Conservation (phyloP, 495 filamentous ascomycete genomes). For the Podospora tetraspora region DNA sequence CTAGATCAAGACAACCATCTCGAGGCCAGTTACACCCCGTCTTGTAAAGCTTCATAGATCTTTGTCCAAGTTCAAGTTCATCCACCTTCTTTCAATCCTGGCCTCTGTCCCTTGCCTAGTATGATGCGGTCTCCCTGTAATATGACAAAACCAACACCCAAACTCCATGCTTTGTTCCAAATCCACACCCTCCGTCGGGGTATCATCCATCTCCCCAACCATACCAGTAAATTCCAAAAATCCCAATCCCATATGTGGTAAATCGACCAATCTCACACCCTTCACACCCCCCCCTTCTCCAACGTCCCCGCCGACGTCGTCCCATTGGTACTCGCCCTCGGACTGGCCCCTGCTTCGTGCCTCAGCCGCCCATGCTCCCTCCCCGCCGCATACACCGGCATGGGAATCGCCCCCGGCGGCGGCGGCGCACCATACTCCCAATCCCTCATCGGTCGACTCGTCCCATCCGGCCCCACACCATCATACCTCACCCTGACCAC, state of each 20-base stretch:
- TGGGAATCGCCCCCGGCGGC: conserved; percentile 6
- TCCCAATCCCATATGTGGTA: background rate
- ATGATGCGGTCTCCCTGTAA: background rate
- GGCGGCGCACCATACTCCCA: conserved; percentile 3
- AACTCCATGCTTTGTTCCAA: background rate
- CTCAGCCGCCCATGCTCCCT: background rate
- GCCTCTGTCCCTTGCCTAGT: background rate
- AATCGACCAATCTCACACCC: background rate
- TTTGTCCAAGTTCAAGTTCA: background rate
- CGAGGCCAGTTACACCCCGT: background rate
- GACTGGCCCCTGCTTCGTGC: background rate
- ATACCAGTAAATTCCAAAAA: background rate
- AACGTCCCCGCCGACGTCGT: conserved; percentile 1
- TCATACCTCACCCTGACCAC: conserved; percentile 21
- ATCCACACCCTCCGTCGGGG: background rate
- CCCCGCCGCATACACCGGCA: conserved; percentile 9
- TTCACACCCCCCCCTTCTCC: background rate
- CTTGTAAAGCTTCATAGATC: background rate
- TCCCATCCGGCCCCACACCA: conserved; percentile 21
- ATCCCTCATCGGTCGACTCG: conserved; percentile 15
- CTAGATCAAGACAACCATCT: background rate
- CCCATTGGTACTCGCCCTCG: conserved; percentile 2
- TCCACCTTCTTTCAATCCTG: background rate
- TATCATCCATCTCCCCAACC: conserved; percentile 7
- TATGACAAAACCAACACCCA: background rate